A percentile compares a stretch with the other conserved stretches of the same genome.
These are phyloP conservation scores for Solanum arcanum DNA, from an alignment of 257 asterid species.

Conservation along the genomic window DNA sequence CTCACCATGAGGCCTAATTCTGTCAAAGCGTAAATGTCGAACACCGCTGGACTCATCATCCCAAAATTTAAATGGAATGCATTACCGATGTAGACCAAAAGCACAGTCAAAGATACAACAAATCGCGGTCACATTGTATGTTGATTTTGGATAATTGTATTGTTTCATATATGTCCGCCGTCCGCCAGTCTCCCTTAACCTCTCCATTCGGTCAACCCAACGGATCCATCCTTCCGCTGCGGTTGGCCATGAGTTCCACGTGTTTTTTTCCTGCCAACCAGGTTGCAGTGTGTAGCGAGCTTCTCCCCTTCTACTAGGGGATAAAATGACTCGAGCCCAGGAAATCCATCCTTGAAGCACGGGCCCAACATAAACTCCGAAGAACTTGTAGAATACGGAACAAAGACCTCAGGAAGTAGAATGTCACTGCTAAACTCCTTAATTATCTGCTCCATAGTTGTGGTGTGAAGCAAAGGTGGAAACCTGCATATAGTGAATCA, in stretches of 20 bases:
- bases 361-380: not conserved
- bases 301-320: not conserved
- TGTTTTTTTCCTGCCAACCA: not conserved
- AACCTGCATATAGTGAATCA: not conserved
- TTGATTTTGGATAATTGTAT: not conserved
- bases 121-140: not conserved
- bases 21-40: not conserved
- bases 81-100: not conserved
- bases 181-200: not conserved
- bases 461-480: not conserved
- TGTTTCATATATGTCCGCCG: not conserved
- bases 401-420: not conserved
- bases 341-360: not conserved
- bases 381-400: not conserved
- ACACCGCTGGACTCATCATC: not conserved
- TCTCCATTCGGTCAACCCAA: not conserved
- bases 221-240: not conserved
- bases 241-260: not conserved
- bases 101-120: not conserved
- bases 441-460: not conserved
- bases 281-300: not conserved
- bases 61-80: not conserved
- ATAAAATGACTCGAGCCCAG: not conserved
- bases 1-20: not conserved
- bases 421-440: not conserved